A percentile compares a stretch with the other conserved stretches of the same genome.
These are phyloP conservation scores for Fonsecaea erecta DNA, from an alignment of 2,329 filamentous ascomycete species.

Conservation along the genomic window DNA sequence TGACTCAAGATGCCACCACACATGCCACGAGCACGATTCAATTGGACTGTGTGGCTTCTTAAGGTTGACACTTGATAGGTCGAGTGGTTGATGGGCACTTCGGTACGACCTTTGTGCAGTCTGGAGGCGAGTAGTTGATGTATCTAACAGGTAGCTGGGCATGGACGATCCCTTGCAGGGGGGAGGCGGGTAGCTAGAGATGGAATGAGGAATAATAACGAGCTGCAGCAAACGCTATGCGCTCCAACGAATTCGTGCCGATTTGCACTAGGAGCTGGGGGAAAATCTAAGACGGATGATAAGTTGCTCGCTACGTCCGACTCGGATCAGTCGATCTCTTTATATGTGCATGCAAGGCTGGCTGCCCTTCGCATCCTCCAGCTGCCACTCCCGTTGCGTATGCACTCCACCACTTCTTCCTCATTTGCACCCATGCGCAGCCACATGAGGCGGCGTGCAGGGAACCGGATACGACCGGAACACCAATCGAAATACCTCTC, in stretches of 20 bases:
- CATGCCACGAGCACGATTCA: constrained; percentile 11
- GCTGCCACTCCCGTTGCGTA: constrained; percentile 14
- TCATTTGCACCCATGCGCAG: constrained; percentile 16
- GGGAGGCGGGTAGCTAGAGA: neutral
- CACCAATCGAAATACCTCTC: constrained; percentile 23
- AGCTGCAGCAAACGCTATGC: neutral
- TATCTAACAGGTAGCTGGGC: neutral
- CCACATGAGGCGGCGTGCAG: constrained; percentile 32
- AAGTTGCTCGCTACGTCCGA: constrained; percentile 18
- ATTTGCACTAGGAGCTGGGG: neutral
- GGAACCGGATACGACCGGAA: constrained; percentile 22
- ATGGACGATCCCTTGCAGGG: neutral
- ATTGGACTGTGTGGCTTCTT: constrained; percentile 14
- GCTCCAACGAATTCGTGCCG: neutral
- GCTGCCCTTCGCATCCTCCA: neutral
- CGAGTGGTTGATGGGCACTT: neutral
- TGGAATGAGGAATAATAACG: neutral
- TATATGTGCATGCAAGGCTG: constrained; percentile 34
- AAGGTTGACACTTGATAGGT: constrained; percentile 13
- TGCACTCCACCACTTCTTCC: constrained; percentile 11
- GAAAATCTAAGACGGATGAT: constrained; percentile 6
- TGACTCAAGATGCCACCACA: constrained; percentile 6
- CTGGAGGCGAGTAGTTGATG: neutral
- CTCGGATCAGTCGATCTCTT: constrained; percentile 14
- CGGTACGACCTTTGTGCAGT: neutral